These are phyloP conservation scores for Lithospermum erythrorhizon DNA, from an alignment of 257 asterid species.

Conservation along the genomic window DNA sequence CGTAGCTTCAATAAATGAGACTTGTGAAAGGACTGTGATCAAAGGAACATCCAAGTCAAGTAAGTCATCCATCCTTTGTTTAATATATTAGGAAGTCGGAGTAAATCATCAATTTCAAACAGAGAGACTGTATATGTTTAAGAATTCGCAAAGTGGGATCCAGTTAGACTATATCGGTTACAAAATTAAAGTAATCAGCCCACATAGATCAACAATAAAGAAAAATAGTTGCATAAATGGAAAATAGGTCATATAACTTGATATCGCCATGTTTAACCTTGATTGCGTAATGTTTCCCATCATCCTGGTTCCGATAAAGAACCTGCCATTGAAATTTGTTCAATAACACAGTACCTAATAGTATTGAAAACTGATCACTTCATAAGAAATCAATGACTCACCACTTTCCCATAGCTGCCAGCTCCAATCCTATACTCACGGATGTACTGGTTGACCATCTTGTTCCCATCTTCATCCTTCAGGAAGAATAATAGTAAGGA, in stretches of 20 bases:
- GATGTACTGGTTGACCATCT: slow-evolving; percentile 9
- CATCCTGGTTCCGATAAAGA: slow-evolving; percentile 63
- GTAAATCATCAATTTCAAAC: not conserved
- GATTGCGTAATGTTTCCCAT: slow-evolving; percentile 79
- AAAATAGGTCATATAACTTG: slow-evolving; percentile 1
- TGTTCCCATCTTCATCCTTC: slow-evolving; percentile 12
- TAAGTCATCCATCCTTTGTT: not conserved
- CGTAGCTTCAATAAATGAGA: slow-evolving; percentile 87
- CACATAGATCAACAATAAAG: too few species aligned
- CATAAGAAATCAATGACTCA: slow-evolving; percentile 1
- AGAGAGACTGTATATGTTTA: too few species aligned
- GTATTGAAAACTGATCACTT: slow-evolving; percentile 2
- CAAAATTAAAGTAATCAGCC: too few species aligned
- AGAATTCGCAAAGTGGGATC: too few species aligned
- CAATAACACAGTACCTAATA: slow-evolving; percentile 6
- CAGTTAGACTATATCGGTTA: too few species aligned
- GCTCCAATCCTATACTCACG: slow-evolving; percentile 9
- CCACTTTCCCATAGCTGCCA: slow-evolving; percentile 14
- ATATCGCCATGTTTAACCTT: slow-evolving; percentile 40
- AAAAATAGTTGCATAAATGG: not conserved
- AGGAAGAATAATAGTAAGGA: slow-evolving; percentile 2
- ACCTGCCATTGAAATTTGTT: slow-evolving; percentile 44
- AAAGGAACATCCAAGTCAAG: not conserved
- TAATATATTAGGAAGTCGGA: too few species aligned
- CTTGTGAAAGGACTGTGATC: slow-evolving; percentile 85